phyloP scores from a whole-genome alignment of 2,329 filamentous ascomycete genomes.

The Plenodomus biglobosus region DNA sequence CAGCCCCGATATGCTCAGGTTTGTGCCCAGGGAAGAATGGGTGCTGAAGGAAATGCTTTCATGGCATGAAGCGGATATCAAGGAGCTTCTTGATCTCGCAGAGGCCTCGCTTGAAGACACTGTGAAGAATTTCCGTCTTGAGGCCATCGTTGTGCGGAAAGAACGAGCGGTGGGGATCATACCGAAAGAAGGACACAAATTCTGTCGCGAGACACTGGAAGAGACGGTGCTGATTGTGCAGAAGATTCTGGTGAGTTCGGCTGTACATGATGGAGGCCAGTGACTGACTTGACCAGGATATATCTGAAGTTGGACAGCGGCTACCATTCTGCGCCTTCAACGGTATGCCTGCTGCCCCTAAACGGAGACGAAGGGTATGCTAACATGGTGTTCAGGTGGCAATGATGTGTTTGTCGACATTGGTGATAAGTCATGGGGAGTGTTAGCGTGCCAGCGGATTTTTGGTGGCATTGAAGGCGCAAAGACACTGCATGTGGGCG shows the following conservation, averaged over 20 bases:
- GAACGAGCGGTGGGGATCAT: conserved; percentile 65
- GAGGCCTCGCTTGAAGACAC: conserved; percentile 83
- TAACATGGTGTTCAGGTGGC: conserved; percentile 59
- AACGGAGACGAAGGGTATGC: conserved; percentile 2
- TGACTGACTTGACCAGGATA: conserved; percentile 55
- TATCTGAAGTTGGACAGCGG: conserved; percentile 66
- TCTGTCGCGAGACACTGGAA: conserved; percentile 86
- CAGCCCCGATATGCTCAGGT: conserved; percentile 66
- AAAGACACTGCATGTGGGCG: conserved; percentile 87
- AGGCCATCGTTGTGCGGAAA: conserved; percentile 81
- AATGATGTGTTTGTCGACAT: conserved; percentile 99
- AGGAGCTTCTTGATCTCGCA: conserved; percentile 80
- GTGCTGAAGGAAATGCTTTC: conserved; percentile 74
- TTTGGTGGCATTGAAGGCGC: conserved; percentile 75
- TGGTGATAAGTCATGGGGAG: conserved; percentile 96
- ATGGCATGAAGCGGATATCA: conserved; percentile 77
- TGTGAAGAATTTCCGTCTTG: conserved; percentile 74
- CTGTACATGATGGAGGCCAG: background rate
- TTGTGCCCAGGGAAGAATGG: conserved; percentile 68
- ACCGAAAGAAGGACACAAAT: conserved; percentile 62
- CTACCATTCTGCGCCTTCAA: conserved; percentile 98
- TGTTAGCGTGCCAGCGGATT: conserved; percentile 87
- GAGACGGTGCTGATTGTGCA: conserved; percentile 95
- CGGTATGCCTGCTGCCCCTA: conserved; percentile 47
- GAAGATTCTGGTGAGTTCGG: conserved; percentile 65